These are phyloP conservation scores for Polychytrium aggregatum DNA, from an alignment of 192 early-diverging fungal species.

Conservation along the genomic window DNA sequence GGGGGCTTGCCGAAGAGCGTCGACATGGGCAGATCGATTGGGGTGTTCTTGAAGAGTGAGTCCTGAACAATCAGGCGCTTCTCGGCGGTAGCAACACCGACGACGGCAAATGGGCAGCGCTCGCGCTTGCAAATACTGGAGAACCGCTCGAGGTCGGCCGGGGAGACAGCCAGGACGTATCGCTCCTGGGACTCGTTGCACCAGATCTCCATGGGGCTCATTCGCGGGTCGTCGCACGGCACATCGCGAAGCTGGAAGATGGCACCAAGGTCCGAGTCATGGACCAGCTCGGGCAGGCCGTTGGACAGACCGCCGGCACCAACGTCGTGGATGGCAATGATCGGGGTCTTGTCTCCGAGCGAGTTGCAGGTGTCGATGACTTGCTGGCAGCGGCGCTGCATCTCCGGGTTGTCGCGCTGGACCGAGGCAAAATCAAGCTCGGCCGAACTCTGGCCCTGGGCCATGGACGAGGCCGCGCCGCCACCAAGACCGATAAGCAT, in stretches of 20 bases:
- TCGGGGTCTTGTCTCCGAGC: slow-evolving; percentile 67
- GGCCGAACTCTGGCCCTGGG: slow-evolving; percentile 72
- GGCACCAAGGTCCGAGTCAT: slow-evolving; percentile 87
- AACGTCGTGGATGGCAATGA: slow-evolving; percentile 95
- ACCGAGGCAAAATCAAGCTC: slow-evolving; percentile 96
- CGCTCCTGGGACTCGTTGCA: slow-evolving; percentile 99
- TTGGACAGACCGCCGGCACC: slow-evolving; percentile 98
- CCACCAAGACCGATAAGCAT: slow-evolving; percentile 99
- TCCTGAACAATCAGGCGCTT: slow-evolving; percentile 73
- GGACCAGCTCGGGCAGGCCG: slow-evolving; percentile 94
- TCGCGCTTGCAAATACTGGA: slow-evolving; percentile 73
- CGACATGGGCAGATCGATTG: slow-evolving; percentile 94
- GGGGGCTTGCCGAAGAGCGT: slow-evolving; percentile 96
- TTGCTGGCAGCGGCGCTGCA: slow-evolving; percentile 94
- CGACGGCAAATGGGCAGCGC: slow-evolving; percentile 81
- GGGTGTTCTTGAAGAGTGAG: slow-evolving; percentile 43
- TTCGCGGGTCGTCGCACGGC: slow-evolving; percentile 76
- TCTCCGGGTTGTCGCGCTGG: slow-evolving; percentile 98
- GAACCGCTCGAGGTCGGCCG: slow-evolving; percentile 57
- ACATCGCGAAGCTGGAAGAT: slow-evolving; percentile 83
- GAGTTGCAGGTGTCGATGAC: slow-evolving; percentile 90
- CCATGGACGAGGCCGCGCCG: slow-evolving; percentile 94
- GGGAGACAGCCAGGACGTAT: slow-evolving; percentile 86
- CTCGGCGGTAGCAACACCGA: slow-evolving; percentile 80
- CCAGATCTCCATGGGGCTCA: slow-evolving; percentile 99